Conservation (phyloP, 1,284 basidiomycete genomes). For the Stygiomarasmius scandens region DNA sequence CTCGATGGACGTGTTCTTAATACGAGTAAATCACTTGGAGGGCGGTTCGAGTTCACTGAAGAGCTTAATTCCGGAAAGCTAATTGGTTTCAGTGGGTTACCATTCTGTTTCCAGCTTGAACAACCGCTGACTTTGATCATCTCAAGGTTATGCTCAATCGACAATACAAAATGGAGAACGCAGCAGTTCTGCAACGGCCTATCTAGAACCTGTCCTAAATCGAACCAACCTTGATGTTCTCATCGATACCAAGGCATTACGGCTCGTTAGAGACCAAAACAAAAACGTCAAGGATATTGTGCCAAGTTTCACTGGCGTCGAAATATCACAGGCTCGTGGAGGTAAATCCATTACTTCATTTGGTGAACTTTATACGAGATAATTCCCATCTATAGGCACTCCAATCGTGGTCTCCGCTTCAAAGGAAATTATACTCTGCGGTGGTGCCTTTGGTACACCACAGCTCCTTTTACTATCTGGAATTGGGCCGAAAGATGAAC, state of each 20-base stretch:
- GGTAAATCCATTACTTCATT: background rate
- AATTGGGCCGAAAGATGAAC: constrained; percentile 29
- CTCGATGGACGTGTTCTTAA: background rate
- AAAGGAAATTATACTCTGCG: constrained; percentile 30
- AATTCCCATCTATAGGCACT: constrained; percentile 6
- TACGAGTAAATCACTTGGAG: constrained; percentile 15
- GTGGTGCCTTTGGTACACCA: constrained; percentile 27
- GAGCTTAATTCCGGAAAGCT: constrained; percentile 27
- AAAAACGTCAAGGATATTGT: background rate
- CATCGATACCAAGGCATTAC: constrained; percentile 20
- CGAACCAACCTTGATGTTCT: constrained; percentile 25
- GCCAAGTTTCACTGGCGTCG: background rate
- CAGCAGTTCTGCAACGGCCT: constrained; percentile 26
- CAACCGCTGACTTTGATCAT: background rate
- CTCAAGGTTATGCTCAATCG: constrained; percentile 24
- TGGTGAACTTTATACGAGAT: too few relatives aligned
- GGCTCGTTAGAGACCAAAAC: constrained; percentile 6
- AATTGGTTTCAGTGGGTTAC: constrained; percentile 22
- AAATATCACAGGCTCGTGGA: background rate
- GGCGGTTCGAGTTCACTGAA: constrained; percentile 22
- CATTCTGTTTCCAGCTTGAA: background rate
- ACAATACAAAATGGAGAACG: constrained; percentile 21
- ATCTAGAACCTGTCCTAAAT: constrained; percentile 17
- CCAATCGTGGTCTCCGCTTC: constrained; percentile 20
- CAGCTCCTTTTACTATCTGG: constrained; percentile 36